Base-by-base conservation (phyloP, 257 asterid species). In the Coffea eugenioides region DNA sequence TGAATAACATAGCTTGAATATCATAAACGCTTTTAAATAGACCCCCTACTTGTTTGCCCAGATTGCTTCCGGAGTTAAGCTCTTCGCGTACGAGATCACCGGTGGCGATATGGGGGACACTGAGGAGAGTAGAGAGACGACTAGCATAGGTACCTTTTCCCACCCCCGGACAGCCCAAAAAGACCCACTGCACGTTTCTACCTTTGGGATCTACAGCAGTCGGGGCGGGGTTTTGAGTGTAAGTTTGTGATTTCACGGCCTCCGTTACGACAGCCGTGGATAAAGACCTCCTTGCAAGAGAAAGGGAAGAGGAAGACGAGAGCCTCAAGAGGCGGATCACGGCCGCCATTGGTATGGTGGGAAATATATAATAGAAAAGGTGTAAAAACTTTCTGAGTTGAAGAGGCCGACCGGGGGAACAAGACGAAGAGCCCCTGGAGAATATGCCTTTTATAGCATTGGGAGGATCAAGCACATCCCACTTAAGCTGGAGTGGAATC, bases 11-110 rank as follows among this genome's bases (percentile, higher is more conserved):
- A 51, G 41, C 57, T 54, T 12, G 27, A 16, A 65, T 13, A 77
- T 31, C 25, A 59, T 59, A 18, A 66, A 46, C 10, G 14, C 2
- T 10, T 27, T 10, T 71, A 46, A 45, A 46, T 12, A 25, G 51
- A 7, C 87, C 43, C 43, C 43, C 6, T 80, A 93, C 99, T 77
- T 96, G 92, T 77, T 88, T 86, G 31, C 98, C 89, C 48, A 91
- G 82, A 71, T 97, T 85, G 34, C 95, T 91, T 43, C 91, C 73
- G 8, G 97, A 90, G 36, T 88, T 74, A 71, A 96, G 96, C 88
- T 94, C 99, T 61, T 94, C 94, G 25, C 99, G 97, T 67, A 96
- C 98, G 79, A 96, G 98, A 92, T 96, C 99, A 48, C 99, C 99
- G 52, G 99, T 96, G 61, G 99, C 97, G 82, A 94, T 92, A 82